Conservation (phyloP, 176 grass and related monocot species). For the Oryza nivara region DNA sequence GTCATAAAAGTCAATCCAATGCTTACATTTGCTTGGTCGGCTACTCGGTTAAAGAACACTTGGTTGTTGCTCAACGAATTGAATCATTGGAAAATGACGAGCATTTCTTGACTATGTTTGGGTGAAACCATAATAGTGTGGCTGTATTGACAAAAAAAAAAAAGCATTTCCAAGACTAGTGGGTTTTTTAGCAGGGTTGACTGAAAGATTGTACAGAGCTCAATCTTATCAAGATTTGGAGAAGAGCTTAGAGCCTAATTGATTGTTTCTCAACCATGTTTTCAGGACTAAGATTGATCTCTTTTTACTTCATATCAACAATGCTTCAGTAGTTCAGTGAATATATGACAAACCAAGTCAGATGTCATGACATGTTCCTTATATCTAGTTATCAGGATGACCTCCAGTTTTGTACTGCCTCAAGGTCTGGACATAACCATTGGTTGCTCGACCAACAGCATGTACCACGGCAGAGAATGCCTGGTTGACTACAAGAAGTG, state of each 20-base stretch:
- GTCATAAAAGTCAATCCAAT: constrained; percentile 40
- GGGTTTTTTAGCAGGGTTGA: not conserved
- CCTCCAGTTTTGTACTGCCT: not conserved
- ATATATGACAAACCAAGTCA: not conserved
- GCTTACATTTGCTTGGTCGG: constrained; percentile 15
- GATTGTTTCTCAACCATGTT: not conserved
- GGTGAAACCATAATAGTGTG: not conserved
- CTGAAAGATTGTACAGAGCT: not conserved
- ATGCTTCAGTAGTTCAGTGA: not conserved
- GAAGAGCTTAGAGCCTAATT: not conserved
- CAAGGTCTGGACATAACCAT: not conserved
- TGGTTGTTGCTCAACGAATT: not conserved
- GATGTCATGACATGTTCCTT: constrained; percentile 12
- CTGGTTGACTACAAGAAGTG: not conserved
- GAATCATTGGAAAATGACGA: not conserved
- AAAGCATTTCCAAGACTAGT: not conserved
- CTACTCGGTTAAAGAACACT: not conserved
- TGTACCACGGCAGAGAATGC: not conserved
- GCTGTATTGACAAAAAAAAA: not conserved
- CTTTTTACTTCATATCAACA: not conserved
- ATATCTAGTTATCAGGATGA: not conserved
- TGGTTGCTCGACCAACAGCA: not conserved
- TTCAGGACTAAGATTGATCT: not conserved
- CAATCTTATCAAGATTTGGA: not conserved
- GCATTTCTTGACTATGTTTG: not conserved